These are phyloP conservation scores for Angomonas deanei DNA, from an alignment of 208 protist genomes.

Conservation along the genomic window DNA sequence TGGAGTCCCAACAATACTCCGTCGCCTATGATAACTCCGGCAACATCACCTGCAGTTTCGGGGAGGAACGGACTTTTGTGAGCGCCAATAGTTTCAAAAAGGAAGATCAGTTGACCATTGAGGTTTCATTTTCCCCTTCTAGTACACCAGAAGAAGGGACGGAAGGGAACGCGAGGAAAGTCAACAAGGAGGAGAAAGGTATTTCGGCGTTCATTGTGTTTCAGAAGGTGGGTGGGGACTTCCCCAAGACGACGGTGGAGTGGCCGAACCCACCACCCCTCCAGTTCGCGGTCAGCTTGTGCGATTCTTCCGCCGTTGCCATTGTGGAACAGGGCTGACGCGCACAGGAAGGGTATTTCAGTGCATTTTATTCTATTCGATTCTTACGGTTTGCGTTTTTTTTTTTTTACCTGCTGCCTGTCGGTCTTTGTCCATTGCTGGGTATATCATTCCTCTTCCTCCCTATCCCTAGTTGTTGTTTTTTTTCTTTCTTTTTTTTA, in stretches of 20 bases:
- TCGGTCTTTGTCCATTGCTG: no score
- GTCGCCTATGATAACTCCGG: constrained; percentile 80
- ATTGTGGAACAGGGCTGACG: constrained; percentile 24
- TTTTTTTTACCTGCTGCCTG: no score
- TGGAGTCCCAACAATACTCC: constrained; percentile 42
- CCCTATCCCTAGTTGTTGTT: not conserved
- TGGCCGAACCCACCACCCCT: constrained; percentile 59
- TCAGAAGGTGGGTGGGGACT: constrained; percentile 7
- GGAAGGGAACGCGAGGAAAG: no score
- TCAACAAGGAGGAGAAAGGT: not conserved
- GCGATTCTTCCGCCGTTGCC: constrained; percentile 58
- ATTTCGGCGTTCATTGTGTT: not conserved
- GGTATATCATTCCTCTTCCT: not conserved
- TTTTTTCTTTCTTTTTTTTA: not conserved
- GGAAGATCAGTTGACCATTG: not conserved
- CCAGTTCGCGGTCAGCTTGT: constrained; percentile 80
- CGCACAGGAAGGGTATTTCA: no score
- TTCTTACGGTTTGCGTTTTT: not conserved
- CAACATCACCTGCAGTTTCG: constrained; percentile 35
- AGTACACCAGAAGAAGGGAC: no score
- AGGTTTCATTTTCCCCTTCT: not conserved
- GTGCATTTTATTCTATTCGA: not conserved
- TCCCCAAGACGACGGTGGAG: constrained; percentile 35
- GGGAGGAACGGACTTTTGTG: constrained; percentile 10
- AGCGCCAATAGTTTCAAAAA: constrained; percentile 16